Evolutionary conservation across 2,329 filamentous ascomycete species (phyloP), one percentile per base, ranked within the genome.

Genomic region (Beauveria sp.): DNA sequence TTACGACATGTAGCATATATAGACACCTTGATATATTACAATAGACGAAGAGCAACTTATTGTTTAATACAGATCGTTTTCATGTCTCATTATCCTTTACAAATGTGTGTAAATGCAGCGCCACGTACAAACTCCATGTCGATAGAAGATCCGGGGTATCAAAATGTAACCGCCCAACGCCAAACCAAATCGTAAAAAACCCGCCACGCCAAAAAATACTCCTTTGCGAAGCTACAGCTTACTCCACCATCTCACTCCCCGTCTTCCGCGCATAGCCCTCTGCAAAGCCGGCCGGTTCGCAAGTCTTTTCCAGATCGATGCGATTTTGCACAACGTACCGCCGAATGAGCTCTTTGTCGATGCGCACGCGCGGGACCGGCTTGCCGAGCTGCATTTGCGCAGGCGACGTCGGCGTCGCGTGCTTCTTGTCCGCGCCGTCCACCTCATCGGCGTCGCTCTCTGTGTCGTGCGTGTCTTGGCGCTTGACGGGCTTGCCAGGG

Each of bases 241-340:
- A 61, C 37, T 61, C 37, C n/a, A 40, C 22, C 41, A 26, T 69
- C 12, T 63, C 70, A 61, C 70, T 70, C 4, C 70, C 72, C 30
- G 67, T 63, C 67, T 78, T 81, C 54, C 81, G 74, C 14, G 84
- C 84, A 72, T 88, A 89, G 58, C 84, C 82, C 64, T 87, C 84
- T 7, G 88, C 74, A 66, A 96, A 96, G 1, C 90, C 91, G 1
- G 86, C 81, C 5, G 87, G 82, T 71, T 90, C 87, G 57, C 94
- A 90, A 1, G 86, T 81, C 67, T 81, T 82, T 58, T 84, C 81
- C 55, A 93, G 70, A 56, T 80, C 81, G 61, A 92, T 83, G 50
- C 77, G 76, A 67, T 91, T 81, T 61, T 74, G 76, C 53, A 80
- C 77, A 12, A 88, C 84, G 85, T 90, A 96, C 46, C 80, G 80